Evolutionary conservation across 768 basidiomycete species (phyloP), one percentile per base, ranked within the genome.

Genomic region (Pisolithus microcarpus): DNA sequence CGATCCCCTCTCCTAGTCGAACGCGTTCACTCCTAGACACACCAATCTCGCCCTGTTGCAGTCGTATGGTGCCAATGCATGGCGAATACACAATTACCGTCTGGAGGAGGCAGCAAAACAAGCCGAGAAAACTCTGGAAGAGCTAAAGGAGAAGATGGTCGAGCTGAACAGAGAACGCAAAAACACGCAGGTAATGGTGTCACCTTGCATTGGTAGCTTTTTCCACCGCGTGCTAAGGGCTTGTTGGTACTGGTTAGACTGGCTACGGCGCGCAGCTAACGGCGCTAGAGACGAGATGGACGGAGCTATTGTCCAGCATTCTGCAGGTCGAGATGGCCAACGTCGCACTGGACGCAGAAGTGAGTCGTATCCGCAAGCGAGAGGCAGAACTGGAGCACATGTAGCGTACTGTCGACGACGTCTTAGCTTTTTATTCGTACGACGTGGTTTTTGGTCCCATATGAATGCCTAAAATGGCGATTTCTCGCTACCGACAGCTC

Each of bases 311-410:
- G 50, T 92, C 91, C 49, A 86, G 70, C 48, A 87, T 94, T 42
- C 71, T 97, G 52, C 94, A 97, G 69, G 87, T 96, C 56, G 94
- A 96, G 75, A 84, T 98, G 82, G 95, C 93, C 16, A 94, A 92
- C 64, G 77, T 84, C 38, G 91, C 91, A 24, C 67, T 96, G 65
- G 91, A 93, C 58, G 82, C 74, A 5, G 91, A 96, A 61, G 75
- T 96, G 44, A 79, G 76, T 43, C 69, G 75, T 37, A 67, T 90
- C 48, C 74, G 76, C 58, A 71, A 70, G 53, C 75, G 68, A 54
- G 85, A 85, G 65, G 78, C 73, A 4, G 85, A 87, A 59, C 72
- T 89, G 45, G 74, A 77, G 39, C 73, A 70, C 43, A 47, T 59
- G 34, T 63, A 45, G 49, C 24, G 11, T 30, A 31, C 18, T 21